phyloP scores from a whole-genome alignment of 352 stramenopile genomes.

The Pythium rhizo-oryzae region DNA sequence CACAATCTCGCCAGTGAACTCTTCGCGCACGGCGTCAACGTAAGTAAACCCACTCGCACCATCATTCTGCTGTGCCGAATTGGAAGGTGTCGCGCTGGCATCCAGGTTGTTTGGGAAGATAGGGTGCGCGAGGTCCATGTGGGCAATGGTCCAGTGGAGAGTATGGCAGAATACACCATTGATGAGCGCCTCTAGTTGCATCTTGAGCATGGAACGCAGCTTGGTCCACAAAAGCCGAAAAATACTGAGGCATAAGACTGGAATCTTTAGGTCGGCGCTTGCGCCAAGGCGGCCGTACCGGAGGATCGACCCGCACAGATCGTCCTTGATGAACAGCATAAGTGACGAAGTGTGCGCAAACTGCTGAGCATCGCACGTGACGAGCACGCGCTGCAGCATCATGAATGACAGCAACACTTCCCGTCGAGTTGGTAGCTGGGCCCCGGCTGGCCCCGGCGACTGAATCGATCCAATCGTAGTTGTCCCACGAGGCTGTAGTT shows the following conservation, averaged over 20 bases:
- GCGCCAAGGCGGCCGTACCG: conserved; percentile 71
- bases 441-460: neutral
- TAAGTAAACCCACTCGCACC: neutral
- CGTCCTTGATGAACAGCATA: conserved; percentile 85
- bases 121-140: conserved; percentile 63
- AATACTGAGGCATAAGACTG: conserved; percentile 61
- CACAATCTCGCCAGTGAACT: conserved; percentile 65
- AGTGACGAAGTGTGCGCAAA: conserved; percentile 63
- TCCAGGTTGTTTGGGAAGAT: conserved; percentile 55
- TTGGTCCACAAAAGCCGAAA: conserved; percentile 79
- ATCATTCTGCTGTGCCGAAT: neutral
- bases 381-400: conserved; percentile 57
- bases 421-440: conserved; percentile 33
- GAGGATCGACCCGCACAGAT: conserved; percentile 75
- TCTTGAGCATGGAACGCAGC: conserved; percentile 69
- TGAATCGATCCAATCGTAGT: neutral
- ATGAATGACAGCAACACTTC: conserved; percentile 77
- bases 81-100: neutral
- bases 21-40: conserved; percentile 59
- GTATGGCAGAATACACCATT: conserved; percentile 73
- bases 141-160: conserved; percentile 67
- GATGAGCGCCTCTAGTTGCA: conserved; percentile 80
- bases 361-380: conserved; percentile 51
- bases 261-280: conserved; percentile 55
- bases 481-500: conserved; percentile 47